These are phyloP conservation scores for Nemania serpens DNA, from an alignment of 2,329 filamentous ascomycete species.

Conservation along the genomic window DNA sequence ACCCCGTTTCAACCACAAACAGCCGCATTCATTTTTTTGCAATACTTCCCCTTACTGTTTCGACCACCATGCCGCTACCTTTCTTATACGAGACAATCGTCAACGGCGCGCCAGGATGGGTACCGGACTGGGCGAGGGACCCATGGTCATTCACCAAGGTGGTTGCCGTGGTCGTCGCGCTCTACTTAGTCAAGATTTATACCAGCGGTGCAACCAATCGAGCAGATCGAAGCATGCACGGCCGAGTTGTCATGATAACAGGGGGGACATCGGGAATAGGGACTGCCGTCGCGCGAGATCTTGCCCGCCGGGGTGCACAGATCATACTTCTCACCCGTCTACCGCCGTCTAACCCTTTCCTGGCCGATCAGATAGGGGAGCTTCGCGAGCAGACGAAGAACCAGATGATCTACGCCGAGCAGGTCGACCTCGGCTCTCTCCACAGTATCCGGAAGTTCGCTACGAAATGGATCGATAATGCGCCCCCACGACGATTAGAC, in stretches of 20 bases:
- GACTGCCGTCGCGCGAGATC: slow-evolving; percentile 71
- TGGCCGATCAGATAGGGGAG: slow-evolving; percentile 91
- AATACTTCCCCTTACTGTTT: background rate
- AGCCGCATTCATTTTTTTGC: background rate
- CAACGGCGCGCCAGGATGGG: slow-evolving; percentile 56
- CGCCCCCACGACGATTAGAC: slow-evolving; percentile 84
- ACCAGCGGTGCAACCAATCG: slow-evolving; percentile 75
- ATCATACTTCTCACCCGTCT: slow-evolving; percentile 87
- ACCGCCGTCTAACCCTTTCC: slow-evolving; percentile 80
- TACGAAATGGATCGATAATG: slow-evolving; percentile 97
- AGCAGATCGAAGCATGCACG: slow-evolving; percentile 85
- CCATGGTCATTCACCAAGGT: slow-evolving; percentile 50
- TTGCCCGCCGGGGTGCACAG: slow-evolving; percentile 85
- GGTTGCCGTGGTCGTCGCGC: slow-evolving; percentile 42
- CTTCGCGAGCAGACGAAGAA: slow-evolving; percentile 77
- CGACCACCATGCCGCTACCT: slow-evolving; percentile 44
- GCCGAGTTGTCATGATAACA: slow-evolving; percentile 91
- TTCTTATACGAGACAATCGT: slow-evolving; percentile 53
- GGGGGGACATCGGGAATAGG: slow-evolving; percentile 95
- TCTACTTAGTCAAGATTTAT: slow-evolving; percentile 69
- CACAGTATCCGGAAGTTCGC: slow-evolving; percentile 91
- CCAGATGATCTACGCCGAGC: slow-evolving; percentile 90
- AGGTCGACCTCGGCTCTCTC: slow-evolving; percentile 87
- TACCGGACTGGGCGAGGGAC: slow-evolving; percentile 47
- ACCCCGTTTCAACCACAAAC: background rate